Evolutionary conservation across 768 basidiomycete genomes (phyloP).

Genomic region (Pluteus cervinus): DNA sequence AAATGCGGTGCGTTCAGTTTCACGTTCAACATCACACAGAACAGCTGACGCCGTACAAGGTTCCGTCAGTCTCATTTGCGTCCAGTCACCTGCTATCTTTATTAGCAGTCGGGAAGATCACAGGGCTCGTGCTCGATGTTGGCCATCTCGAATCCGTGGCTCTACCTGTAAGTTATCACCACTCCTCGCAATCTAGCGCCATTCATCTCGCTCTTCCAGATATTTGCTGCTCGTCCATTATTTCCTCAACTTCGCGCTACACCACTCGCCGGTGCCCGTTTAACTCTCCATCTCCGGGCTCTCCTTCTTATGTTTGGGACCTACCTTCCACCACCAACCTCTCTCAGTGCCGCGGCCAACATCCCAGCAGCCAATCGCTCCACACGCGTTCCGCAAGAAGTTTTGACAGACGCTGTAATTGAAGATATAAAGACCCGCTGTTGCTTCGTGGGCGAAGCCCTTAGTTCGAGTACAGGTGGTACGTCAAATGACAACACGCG

Average conservation of each 20-base stretch:
- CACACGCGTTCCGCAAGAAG: slow-evolving; percentile 67
- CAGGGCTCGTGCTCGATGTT: slow-evolving; percentile 89
- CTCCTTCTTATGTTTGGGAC: slow-evolving; percentile 83
- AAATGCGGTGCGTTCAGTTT: slow-evolving; percentile 59
- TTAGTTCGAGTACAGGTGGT: no score
- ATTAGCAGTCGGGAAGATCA: slow-evolving; percentile 81
- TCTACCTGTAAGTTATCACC: slow-evolving; percentile 63
- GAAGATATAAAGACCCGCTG: slow-evolving; percentile 89
- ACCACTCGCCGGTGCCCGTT: slow-evolving; percentile 78
- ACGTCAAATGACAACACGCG: slow-evolving; percentile 23
- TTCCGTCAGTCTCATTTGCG: slow-evolving; percentile 91
- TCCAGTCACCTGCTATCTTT: slow-evolving; percentile 83
- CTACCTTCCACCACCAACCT: slow-evolving; percentile 77
- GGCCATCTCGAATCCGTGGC: slow-evolving; percentile 88
- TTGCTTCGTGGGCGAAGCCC: slow-evolving; percentile 74
- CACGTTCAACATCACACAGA: not conserved
- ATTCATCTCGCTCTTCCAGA: no score
- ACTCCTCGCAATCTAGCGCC: not conserved
- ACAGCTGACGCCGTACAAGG: slow-evolving; percentile 36
- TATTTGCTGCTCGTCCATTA: slow-evolving; percentile 84
- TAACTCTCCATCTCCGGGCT: slow-evolving; percentile 73
- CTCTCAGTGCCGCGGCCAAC: slow-evolving; percentile 58
- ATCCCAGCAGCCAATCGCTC: slow-evolving; percentile 57
- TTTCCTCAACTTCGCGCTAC: slow-evolving; percentile 80
- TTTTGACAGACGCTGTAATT: slow-evolving; percentile 74